Base-by-base conservation (phyloP, 306 rosid genomes). In the Casuarina equisetifolia region DNA sequence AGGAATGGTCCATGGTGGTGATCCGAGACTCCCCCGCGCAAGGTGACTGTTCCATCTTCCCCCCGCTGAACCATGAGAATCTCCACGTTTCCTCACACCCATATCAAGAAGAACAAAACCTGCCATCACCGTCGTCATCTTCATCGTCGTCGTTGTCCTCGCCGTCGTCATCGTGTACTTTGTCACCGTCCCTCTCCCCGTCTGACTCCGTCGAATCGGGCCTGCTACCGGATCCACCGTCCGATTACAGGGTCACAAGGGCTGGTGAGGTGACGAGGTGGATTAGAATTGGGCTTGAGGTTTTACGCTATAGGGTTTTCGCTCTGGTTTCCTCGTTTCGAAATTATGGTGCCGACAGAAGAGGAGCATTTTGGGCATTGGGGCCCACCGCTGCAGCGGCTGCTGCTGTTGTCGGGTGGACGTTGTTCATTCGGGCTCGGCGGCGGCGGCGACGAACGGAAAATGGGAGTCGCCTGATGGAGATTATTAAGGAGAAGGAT, bases 61-160 rank as follows among this genome's bases (percentile, higher is more conserved):
- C 91, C 73, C 91, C 91, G 51, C 55, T 55, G 9, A 80, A 85
- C 61, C 91, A 88, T 68, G 89, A 88, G 73, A 88, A 85, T 67
- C 87, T 88, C 9, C 81, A 51, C 78, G 73, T 52, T 53, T 74
- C 79, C 2, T 51, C 67, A 3, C 63, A 7, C 15, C 10, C 8
- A 17, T 19, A 20, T 48, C 35, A 54, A 38, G 53, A 78, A 39
- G 71, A 69, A 3, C 63, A 53, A 40, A 58, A 46, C 72, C 69
- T 77, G 4, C 48, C 53, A 17, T 59, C 77, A 11, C 42, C 42
- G 17, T 67, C 13, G 12, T 78, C 82, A 3, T 57, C 67, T 13
- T 75, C 89, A 1, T 69, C 80, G 2, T 54, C 80, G 0, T 51
- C 64, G 4, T 75, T 53, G 0, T 68, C 64, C 1, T 45, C 78